Base-by-base conservation (phyloP, 768 basidiomycete species). In the Termitomyces sp. region DNA sequence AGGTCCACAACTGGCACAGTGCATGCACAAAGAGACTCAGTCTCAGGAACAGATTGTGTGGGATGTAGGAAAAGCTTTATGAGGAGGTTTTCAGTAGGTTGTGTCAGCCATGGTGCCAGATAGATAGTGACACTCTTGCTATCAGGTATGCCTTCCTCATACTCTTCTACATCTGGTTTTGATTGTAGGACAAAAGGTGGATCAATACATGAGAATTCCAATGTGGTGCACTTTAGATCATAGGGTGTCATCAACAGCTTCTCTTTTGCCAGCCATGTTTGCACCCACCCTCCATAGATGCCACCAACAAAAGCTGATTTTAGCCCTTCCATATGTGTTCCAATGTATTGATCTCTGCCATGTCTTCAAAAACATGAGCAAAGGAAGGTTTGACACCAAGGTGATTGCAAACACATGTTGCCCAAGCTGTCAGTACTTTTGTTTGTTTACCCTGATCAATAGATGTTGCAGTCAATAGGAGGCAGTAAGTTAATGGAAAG, bases 131-230 rank as follows among this genome's bases (percentile, higher is more conserved):
- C 12, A 34, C 32, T 47, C 17, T 48, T 52, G 49, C 60, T 57
- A 34, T 63, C 53, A 42, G 56, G 70, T 87, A 45, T 37, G 31
- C 69, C 68, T 31, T 68, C 70, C 51, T 71, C 66, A 45, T 67
- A 66, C 51, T 71, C 70, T 42, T 56, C 47, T 2, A 37, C 15
- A 59, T 71, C 67, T 32, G 57, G 54, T 47, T 51, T 59, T 14
- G 68, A 66, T 52, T 32, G 50, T 37, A 69, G 69, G 31, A 50
- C 31, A 60, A 67, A 67, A 36, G 46, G 55, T 20, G 54, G 14
- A 46, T 66, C 68, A 57, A 68, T 69, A 59, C 68, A 69, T 29
- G 29, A 9, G 64, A 67, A 67, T 45, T 68, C 65, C 4, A 32
- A 45, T 34, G 54, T 32, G 4, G 69, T 69, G 7, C 61, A 50